Evolutionary conservation across 306 rosid species (phyloP).

Genomic region (Adenanthera pavonina): DNA sequence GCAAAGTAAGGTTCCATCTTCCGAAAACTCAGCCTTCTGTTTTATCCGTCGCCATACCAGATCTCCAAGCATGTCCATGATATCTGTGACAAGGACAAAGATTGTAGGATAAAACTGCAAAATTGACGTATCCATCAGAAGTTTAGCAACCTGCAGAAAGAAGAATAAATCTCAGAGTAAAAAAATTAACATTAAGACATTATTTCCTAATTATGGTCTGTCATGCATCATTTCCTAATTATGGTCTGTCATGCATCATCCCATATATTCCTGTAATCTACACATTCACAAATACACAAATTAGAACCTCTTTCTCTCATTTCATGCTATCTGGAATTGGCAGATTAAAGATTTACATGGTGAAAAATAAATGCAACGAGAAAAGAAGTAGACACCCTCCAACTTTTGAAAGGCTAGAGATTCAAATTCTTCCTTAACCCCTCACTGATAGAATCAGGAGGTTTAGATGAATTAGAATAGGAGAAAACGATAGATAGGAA

Average conservation of each 20-base stretch:
- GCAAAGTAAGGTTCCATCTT: constrained; percentile 63
- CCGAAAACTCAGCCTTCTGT: constrained; percentile 81
- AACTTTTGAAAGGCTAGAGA: no score
- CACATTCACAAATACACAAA: no score
- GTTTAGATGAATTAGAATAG: no score
- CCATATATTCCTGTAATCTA: no score
- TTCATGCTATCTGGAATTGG: no score
- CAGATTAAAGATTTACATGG: no score
- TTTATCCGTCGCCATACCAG: constrained; percentile 95
- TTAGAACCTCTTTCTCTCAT: no score
- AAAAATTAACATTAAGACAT: neutral
- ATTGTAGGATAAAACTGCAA: constrained; percentile 87
- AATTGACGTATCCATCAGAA: constrained; percentile 88
- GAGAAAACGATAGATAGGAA: no score
- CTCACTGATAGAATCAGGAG: no score
- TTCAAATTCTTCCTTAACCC: no score
- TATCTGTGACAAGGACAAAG: constrained; percentile 86
- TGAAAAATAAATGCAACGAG: no score
- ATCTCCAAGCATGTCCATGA: constrained; percentile 91
- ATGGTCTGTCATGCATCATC: neutral
- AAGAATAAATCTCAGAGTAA: constrained; percentile 42
- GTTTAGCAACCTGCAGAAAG: constrained; percentile 85
- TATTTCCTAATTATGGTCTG: neutral
- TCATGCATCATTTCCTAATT: neutral
- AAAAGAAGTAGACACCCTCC: no score